Evolutionary conservation across 2,329 filamentous ascomycete species (phyloP).

Genomic region (Myriosclerotinia scirpicola): DNA sequence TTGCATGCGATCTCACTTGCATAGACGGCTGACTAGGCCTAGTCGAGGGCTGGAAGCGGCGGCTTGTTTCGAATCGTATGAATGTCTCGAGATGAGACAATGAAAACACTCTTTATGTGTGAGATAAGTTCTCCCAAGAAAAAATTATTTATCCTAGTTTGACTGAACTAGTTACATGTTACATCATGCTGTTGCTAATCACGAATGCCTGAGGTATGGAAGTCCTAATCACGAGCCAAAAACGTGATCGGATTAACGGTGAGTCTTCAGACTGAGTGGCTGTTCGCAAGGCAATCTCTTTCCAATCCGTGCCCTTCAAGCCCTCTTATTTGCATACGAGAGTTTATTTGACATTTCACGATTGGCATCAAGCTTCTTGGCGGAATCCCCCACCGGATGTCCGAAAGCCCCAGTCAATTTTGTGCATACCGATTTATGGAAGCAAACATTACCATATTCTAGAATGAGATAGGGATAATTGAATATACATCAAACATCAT

Average conservation of each 20-base stretch:
- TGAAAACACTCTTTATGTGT: neutral
- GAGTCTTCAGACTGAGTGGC: neutral
- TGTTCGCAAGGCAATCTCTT: neutral
- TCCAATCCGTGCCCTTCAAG: neutral
- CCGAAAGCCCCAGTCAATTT: slow-evolving; percentile 1
- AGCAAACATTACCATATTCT: neutral
- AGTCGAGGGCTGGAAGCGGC: neutral
- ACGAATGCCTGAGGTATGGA: neutral
- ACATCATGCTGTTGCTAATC: neutral
- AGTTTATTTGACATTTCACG: neutral
- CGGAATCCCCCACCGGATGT: slow-evolving; percentile 22
- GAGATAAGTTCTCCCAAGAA: neutral
- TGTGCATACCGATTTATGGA: neutral
- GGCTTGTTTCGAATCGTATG: neutral
- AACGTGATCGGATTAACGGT: neutral
- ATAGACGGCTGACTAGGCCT: slow-evolving; percentile 16
- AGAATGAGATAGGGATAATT: neutral
- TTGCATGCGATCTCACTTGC: slow-evolving; percentile 19
- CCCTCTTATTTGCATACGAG: neutral
- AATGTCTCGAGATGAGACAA: neutral
- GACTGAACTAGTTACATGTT: neutral
- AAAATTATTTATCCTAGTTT: too few species aligned
- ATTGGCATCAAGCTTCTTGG: slow-evolving; percentile 3
- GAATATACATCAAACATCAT: neutral
- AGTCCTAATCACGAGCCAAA: neutral